These are phyloP conservation scores for Phascolomyces articulosus DNA, from an alignment of 371 early-diverging fungal genomes.

Conservation along the genomic window DNA sequence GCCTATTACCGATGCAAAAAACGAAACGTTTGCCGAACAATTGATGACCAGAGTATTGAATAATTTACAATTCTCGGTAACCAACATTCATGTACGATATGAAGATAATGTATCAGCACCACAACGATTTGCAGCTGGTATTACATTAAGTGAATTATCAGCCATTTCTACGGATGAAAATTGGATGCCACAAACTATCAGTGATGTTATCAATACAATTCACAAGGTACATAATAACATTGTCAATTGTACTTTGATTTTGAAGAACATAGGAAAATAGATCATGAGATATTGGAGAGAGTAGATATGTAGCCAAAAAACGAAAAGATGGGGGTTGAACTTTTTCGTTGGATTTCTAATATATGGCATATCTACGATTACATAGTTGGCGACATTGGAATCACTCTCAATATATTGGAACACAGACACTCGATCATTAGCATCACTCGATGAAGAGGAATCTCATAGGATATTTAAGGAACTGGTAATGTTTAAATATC, in stretches of 20 bases:
- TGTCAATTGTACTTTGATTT: too few relatives aligned
- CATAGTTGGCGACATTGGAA: conserved; percentile 52
- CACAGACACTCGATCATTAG: conserved; percentile 73
- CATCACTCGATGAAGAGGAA: conserved; percentile 52
- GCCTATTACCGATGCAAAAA: conserved; percentile 58
- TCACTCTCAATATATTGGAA: conserved; percentile 92
- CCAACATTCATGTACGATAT: conserved; percentile 95
- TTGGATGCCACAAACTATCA: conserved; percentile 85
- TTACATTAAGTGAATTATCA: conserved; percentile 89
- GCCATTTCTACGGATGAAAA: conserved; percentile 91
- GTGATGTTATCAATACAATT: conserved; percentile 76
- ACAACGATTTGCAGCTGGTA: conserved; percentile 88
- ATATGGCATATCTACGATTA: not conserved
- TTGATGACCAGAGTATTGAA: conserved; percentile 93
- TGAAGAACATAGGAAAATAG: too few relatives aligned
- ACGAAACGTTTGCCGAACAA: conserved; percentile 80
- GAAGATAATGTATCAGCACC: conserved; percentile 86
- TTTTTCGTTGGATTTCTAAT: too few relatives aligned
- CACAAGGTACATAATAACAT: conserved; percentile 66
- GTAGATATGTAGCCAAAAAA: too few relatives aligned
- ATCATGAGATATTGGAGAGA: not conserved
- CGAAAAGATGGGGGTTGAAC: too few relatives aligned
- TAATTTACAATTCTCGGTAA: conserved; percentile 93
- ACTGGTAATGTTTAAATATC: too few relatives aligned
- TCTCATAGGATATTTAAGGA: conserved; percentile 56